A percentile compares a stretch with the other conserved stretches of the same genome.
These are phyloP conservation scores for Naumovozyma baii DNA, from an alignment of 805 yeast genomes.

Conservation along the genomic window DNA sequence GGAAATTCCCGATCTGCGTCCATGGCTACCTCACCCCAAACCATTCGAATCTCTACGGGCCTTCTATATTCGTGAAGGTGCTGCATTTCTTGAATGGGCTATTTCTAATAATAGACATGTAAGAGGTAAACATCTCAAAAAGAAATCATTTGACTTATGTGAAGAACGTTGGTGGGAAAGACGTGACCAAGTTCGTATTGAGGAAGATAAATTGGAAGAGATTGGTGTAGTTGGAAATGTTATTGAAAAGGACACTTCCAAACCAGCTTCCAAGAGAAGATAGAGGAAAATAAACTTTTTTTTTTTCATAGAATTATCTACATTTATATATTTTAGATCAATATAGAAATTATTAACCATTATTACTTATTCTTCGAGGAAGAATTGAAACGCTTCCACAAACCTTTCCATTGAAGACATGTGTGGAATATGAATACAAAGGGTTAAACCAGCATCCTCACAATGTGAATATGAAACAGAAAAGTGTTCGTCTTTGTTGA, in stretches of 20 bases:
- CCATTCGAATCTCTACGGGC: slow-evolving; percentile 78
- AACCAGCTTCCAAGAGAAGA: slow-evolving; percentile 45
- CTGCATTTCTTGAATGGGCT: slow-evolving; percentile 86
- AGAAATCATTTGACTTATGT: slow-evolving; percentile 79
- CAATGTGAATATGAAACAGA: slow-evolving; percentile 21
- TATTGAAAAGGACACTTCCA: slow-evolving; percentile 57
- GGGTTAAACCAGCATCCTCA: slow-evolving; percentile 16
- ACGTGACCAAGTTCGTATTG: slow-evolving; percentile 79
- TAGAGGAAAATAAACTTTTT: slow-evolving; percentile 1
- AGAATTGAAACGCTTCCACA: slow-evolving; percentile 23
- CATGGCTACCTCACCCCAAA: slow-evolving; percentile 96
- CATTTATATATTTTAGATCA: too few species aligned
- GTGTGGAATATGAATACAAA: slow-evolving; percentile 24
- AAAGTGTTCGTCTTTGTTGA: slow-evolving; percentile 17
- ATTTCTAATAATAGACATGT: slow-evolving; percentile 76
- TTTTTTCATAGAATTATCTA: too few species aligned
- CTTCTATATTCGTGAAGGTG: slow-evolving; percentile 80
- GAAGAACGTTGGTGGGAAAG: slow-evolving; percentile 99
- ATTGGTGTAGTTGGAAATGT: slow-evolving; percentile 86
- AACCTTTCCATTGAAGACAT: slow-evolving; percentile 21
- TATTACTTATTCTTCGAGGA: slow-evolving; percentile 12
- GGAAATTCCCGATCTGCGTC: slow-evolving; percentile 80
- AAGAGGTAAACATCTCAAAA: slow-evolving; percentile 82
- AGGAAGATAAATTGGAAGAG: slow-evolving; percentile 85
- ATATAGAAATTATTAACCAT: background rate